Evolutionary conservation across 2,329 filamentous ascomycete species (phyloP).

Genomic region (Botrytis cinerea): DNA sequence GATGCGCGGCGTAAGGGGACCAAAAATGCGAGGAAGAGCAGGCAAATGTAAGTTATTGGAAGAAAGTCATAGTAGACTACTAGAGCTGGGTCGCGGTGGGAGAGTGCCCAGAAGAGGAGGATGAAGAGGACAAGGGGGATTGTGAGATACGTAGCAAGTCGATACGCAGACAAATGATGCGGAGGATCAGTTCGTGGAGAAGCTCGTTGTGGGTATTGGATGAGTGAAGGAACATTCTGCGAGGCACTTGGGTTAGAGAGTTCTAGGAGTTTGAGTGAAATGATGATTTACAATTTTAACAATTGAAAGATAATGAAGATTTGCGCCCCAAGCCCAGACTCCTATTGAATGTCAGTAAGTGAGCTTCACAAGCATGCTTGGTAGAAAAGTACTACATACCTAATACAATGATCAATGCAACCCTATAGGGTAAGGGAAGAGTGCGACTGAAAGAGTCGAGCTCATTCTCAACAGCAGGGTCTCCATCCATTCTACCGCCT

Average conservation of each 20-base stretch:
- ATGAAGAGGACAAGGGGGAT: conserved; percentile 71
- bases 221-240: conserved; percentile 77
- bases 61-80: conserved; percentile 82
- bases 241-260: conserved; percentile 30
- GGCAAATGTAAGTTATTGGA: conserved; percentile 78
- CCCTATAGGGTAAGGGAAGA: conserved; percentile 85
- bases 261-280: conserved; percentile 15
- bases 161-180: conserved; percentile 83
- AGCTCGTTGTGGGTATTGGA: conserved; percentile 78
- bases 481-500: conserved; percentile 64
- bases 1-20: conserved; percentile 71
- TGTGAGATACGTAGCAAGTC: conserved; percentile 76
- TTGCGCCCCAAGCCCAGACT: conserved; percentile 92
- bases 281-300: conserved; percentile 66
- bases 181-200: conserved; percentile 65
- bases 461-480: conserved; percentile 67
- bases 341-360: conserved; percentile 52
- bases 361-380: conserved; percentile 8
- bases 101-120: conserved; percentile 79
- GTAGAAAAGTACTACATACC: conserved; percentile 54
- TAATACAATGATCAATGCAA: conserved; percentile 81
- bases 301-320: conserved; percentile 81
- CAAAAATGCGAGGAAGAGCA: conserved; percentile 70
- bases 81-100: conserved; percentile 66
- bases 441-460: conserved; percentile 86